Evolutionary conservation across 2,329 filamentous ascomycete genomes (phyloP).

Genomic region (Nemania sp.): DNA sequence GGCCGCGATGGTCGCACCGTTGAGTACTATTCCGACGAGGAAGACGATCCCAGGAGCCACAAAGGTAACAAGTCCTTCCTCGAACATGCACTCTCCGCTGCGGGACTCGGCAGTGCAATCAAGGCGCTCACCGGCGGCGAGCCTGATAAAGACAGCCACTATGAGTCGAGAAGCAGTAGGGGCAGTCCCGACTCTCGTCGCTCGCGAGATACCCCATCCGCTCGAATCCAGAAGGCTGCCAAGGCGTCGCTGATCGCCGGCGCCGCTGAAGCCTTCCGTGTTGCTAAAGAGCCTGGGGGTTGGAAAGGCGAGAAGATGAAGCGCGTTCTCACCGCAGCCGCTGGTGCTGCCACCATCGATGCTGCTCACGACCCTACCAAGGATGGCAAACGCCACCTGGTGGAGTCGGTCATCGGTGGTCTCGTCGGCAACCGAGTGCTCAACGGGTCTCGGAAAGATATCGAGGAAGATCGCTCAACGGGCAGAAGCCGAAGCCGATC

Average conservation of each 20-base stretch:
- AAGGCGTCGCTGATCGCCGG: conserved; percentile 90
- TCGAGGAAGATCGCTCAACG: conserved; percentile 62
- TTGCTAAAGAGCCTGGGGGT: conserved; percentile 83
- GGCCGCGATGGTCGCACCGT: conserved; percentile 56
- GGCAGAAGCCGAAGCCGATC: conserved; percentile 73
- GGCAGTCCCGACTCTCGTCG: conserved; percentile 57
- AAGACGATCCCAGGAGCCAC: conserved; percentile 58
- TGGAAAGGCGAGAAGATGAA: conserved; percentile 93
- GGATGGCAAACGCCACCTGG: conserved; percentile 80
- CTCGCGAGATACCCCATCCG: conserved; percentile 48
- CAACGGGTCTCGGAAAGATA: conserved; percentile 74
- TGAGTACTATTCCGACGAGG: conserved; percentile 64
- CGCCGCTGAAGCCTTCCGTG: conserved; percentile 88
- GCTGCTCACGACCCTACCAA: conserved; percentile 71
- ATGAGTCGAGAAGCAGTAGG: conserved; percentile 43
- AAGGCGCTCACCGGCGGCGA: conserved; percentile 61
- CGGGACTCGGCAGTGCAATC: conserved; percentile 64
- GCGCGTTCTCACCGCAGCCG: conserved; percentile 85
- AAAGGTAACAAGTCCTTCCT: conserved; percentile 68
- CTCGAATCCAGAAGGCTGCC: conserved; percentile 80
- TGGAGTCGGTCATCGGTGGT: conserved; percentile 87
- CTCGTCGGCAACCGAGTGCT: conserved; percentile 83
- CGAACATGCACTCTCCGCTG: conserved; percentile 65
- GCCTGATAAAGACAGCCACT: conserved; percentile 48
- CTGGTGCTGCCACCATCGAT: conserved; percentile 84